phyloP scores from a whole-genome alignment of 768 basidiomycete genomes.

The Dendrothele bispora region DNA sequence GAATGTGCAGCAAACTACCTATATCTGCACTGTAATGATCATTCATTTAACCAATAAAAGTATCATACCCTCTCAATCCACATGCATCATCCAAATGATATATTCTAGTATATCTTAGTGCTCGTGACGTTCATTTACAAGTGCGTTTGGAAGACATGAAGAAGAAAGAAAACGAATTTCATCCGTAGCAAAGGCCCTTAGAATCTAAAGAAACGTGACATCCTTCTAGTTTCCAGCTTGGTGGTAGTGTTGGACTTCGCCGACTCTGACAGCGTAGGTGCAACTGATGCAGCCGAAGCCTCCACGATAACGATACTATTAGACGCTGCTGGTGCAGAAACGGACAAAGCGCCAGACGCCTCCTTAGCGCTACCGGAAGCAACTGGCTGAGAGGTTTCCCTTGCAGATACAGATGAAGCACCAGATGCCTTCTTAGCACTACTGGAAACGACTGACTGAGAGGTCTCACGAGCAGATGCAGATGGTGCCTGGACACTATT shows the following conservation, averaged over 20 bases:
- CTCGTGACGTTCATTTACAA: too few species aligned
- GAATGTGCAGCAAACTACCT: too few species aligned
- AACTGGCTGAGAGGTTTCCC: background rate
- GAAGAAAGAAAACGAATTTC: too few species aligned
- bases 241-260: too few species aligned
- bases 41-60: too few species aligned
- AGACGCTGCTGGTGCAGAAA: background rate
- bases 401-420: background rate
- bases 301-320: background rate
- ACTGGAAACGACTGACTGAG: background rate
- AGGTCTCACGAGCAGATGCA: background rate
- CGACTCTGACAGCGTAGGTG: background rate
- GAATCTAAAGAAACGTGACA: conserved; percentile 5
- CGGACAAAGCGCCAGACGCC: background rate
- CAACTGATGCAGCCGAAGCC: background rate
- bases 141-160: too few species aligned
- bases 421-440: background rate
- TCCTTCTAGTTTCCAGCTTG: too few species aligned
- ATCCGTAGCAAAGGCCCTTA: background rate
- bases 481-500: background rate
- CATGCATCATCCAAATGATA: too few species aligned
- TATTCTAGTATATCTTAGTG: too few species aligned
- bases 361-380: background rate
- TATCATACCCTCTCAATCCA: too few species aligned
- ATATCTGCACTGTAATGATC: too few species aligned